A percentile compares a stretch with the other conserved stretches of the same genome.
Conservation (phyloP, 208 protist species). For the Acanthamoeba sp. region DNA sequence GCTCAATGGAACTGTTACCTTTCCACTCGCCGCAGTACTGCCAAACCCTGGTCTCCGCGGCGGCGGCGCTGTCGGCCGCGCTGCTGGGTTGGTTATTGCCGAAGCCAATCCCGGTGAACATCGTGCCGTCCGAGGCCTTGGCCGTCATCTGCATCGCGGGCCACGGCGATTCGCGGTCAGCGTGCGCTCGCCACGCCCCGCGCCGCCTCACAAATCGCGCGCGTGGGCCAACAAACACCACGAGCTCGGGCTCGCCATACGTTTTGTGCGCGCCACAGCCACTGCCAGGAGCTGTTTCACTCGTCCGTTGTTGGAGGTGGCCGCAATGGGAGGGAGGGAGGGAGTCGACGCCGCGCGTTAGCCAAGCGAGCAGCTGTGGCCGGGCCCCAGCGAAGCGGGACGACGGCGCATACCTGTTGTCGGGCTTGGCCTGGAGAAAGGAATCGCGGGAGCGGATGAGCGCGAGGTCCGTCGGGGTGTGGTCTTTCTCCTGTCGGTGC, state of each 20-base stretch:
- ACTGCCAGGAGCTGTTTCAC: constrained; percentile 36
- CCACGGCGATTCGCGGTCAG: no score
- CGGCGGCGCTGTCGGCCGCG: neutral
- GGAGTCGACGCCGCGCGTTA: no score
- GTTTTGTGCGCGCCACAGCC: constrained; percentile 32
- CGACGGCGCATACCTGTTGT: neutral
- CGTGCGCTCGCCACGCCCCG: neutral
- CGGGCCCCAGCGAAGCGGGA: no score
- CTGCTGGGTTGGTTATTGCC: neutral
- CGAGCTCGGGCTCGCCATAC: neutral
- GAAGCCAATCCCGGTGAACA: neutral
- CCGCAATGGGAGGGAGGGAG: no score
- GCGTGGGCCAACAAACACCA: no score
- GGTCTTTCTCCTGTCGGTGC: neutral
- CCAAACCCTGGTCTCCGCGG: neutral
- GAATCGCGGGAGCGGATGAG: neutral
- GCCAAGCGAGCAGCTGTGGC: neutral
- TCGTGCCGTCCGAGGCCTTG: neutral
- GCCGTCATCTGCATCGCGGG: neutral
- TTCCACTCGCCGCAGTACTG: constrained; percentile 34
- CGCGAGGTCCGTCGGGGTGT: neutral
- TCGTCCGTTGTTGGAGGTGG: no score
- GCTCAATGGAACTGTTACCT: neutral
- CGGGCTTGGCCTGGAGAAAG: neutral
- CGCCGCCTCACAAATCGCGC: neutral